These are phyloP conservation scores for Monilinia fructigena DNA, from an alignment of 2,329 filamentous ascomycete species.

Conservation along the genomic window DNA sequence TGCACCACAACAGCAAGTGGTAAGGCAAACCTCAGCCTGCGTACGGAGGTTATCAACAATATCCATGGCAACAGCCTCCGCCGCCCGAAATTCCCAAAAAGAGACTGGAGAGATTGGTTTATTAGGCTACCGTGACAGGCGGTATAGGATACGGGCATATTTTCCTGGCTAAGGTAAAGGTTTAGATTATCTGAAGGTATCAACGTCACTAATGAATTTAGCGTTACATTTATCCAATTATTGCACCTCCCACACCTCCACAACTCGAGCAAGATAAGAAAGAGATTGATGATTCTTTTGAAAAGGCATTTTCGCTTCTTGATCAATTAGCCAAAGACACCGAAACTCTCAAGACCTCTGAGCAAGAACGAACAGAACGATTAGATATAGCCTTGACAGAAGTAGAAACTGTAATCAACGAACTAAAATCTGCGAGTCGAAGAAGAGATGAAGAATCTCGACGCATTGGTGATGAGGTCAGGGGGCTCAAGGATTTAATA, in stretches of 20 bases:
- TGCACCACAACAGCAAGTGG: conserved; percentile 46
- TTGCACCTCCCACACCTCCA: conserved; percentile 89
- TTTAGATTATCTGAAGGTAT: not conserved
- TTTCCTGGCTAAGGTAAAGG: conserved; percentile 74
- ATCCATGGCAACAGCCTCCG: conserved; percentile 56
- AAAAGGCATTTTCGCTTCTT: conserved; percentile 84
- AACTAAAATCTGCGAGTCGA: conserved; percentile 77
- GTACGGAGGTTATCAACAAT: conserved; percentile 50
- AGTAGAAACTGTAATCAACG: conserved; percentile 77
- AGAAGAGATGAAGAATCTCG: conserved; percentile 85
- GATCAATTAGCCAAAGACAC: conserved; percentile 93
- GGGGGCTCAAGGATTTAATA: conserved; percentile 76
- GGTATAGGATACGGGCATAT: conserved; percentile 89
- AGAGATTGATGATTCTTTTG: conserved; percentile 88
- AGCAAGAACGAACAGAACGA: conserved; percentile 78
- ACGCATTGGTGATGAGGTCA: conserved; percentile 82
- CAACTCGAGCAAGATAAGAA: conserved; percentile 94
- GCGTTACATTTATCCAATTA: conserved; percentile 88
- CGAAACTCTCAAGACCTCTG: conserved; percentile 78
- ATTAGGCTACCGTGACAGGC: conserved; percentile 94
- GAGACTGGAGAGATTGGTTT: conserved; percentile 99
- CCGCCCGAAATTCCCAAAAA: conserved; percentile 64
- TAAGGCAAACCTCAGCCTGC: conserved; percentile 42
- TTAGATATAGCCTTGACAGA: conserved; percentile 80
- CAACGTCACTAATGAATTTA: conserved; percentile 41